Evolutionary conservation across 2,329 filamentous ascomycete species (phyloP).

Genomic region (Pseudofabraea citricarpa): DNA sequence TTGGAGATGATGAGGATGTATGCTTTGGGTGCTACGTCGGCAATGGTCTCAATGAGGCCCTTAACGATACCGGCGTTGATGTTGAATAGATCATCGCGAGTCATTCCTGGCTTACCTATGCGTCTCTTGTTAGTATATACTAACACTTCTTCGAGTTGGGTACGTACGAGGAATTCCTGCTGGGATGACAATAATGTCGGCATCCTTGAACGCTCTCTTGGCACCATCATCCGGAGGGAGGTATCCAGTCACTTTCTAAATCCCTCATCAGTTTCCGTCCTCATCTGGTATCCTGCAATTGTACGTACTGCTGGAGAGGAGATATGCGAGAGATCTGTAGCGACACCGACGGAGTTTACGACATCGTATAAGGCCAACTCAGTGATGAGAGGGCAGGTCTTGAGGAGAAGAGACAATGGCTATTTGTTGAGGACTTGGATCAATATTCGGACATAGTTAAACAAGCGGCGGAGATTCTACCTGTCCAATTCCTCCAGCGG

Average conservation of each 20-base stretch:
- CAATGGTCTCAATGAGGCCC: constrained; percentile 82
- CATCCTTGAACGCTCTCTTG: constrained; percentile 83
- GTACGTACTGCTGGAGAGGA: constrained; percentile 75
- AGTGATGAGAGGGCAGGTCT: constrained; percentile 80
- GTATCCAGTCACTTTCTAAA: constrained; percentile 79
- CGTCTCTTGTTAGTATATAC: constrained; percentile 9
- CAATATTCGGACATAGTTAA: too few species aligned
- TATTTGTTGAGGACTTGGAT: constrained; percentile 36
- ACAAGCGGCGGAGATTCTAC: constrained; percentile 56
- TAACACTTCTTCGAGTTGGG: constrained; percentile 5
- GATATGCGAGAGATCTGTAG: constrained; percentile 95
- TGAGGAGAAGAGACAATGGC: constrained; percentile 95
- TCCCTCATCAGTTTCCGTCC: constrained; percentile 31
- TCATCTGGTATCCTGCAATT: not conserved
- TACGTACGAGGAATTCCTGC: constrained; percentile 92
- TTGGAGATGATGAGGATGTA: constrained; percentile 98
- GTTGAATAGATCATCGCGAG: constrained; percentile 98
- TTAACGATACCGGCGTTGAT: constrained; percentile 99
- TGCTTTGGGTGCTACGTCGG: constrained; percentile 86
- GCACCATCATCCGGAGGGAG: constrained; percentile 82
- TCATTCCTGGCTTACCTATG: constrained; percentile 97
- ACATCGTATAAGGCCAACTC: constrained; percentile 99
- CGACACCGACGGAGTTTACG: constrained; percentile 95
- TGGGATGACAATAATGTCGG: constrained; percentile 94
- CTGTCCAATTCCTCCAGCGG: constrained; percentile 97